phyloP scores from a whole-genome alignment of 164 flowering plant genomes.

The Piper longum region DNA sequence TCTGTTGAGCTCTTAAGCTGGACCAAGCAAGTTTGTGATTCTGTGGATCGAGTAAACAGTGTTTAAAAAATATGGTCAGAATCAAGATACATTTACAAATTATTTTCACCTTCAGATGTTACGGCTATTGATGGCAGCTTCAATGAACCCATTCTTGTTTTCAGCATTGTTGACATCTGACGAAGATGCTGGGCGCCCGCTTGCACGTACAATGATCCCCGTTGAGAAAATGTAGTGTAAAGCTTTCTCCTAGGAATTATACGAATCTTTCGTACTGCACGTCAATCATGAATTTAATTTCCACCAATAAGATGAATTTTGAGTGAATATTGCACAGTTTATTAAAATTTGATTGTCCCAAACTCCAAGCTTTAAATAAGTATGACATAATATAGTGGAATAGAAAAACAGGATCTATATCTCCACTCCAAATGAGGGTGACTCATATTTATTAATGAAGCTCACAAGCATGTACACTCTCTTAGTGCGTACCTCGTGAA shows the following conservation, averaged over 20 bases:
- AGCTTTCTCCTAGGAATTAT: slow-evolving; percentile 65
- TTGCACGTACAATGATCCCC: slow-evolving; percentile 53
- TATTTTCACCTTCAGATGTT: slow-evolving; percentile 26
- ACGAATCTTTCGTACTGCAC: slow-evolving; percentile 61
- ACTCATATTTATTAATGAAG: too few relatives aligned
- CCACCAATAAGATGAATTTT: not conserved
- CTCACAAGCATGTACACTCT: too few relatives aligned
- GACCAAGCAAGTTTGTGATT: slow-evolving; percentile 46
- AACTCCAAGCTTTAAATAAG: not conserved
- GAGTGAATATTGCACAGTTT: not conserved
- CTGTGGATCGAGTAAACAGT: slow-evolving; percentile 21
- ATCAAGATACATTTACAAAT: not conserved
- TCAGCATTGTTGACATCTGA: slow-evolving; percentile 62
- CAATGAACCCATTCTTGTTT: slow-evolving; percentile 49
- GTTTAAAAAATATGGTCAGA: not conserved
- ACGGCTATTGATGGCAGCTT: slow-evolving; percentile 27
- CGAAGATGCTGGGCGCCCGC: slow-evolving; percentile 59
- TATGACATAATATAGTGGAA: too few relatives aligned
- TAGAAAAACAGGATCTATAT: too few relatives aligned
- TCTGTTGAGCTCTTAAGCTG: slow-evolving; percentile 59
- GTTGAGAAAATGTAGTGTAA: slow-evolving; percentile 47
- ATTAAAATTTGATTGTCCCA: not conserved
- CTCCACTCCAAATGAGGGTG: too few relatives aligned
- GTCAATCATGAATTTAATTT: not conserved
- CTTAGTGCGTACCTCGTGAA: too few relatives aligned